Base-by-base conservation (phyloP, 108 stramenopile genomes). In the Aurantiochytrium sp. region DNA sequence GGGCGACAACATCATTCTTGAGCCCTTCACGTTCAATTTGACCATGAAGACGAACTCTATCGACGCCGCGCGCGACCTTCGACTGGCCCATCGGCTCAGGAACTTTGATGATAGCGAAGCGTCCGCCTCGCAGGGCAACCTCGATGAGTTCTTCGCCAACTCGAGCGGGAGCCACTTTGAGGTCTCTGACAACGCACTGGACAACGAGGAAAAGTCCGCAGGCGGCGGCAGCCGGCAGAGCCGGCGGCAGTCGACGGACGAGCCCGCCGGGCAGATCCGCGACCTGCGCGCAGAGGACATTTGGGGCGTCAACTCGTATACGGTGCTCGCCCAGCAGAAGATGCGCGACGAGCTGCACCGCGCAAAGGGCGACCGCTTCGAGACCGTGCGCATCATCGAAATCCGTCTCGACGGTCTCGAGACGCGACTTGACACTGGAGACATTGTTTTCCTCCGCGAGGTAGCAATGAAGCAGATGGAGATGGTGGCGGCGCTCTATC, bases 341-440 rank as follows among this genome's bases (percentile, higher is more conserved):
- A 81, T 81, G 69, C 69, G 45, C 0, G 45, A 81, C 22, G 45
- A 81, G 45, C 69, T 81, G 22, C 42, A 81, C 8, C 22, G 30
- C 17, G 69, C 69, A 0, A 41, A 48, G 37, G 42, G 17, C 8
- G 10, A 10, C 19, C 37, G 24, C 24, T 48, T n/a, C n/a, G n/a
- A 10, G 17, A 48, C 45, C 24, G 37, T 48, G 22, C 69, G 69
- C n/a, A 30, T 41, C 24, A 22, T 81, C 24, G 69, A 81, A 48
- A 27, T 81, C 12, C 69, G 69, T 30, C 21, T 81, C 22, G 69
- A 81, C n/a, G 69, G 69, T 39, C 45, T 81, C 24, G 69, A 81
- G 37, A n/a, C 69, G 22, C 27, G 69, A 41, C 24, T 81, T 12
- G 69, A 81, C 45, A 81, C 69, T n/a, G 69, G 69, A 6, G 69